These are phyloP conservation scores for Phytophthora constricta DNA, from an alignment of 352 stramenopile genomes.

Conservation along the genomic window DNA sequence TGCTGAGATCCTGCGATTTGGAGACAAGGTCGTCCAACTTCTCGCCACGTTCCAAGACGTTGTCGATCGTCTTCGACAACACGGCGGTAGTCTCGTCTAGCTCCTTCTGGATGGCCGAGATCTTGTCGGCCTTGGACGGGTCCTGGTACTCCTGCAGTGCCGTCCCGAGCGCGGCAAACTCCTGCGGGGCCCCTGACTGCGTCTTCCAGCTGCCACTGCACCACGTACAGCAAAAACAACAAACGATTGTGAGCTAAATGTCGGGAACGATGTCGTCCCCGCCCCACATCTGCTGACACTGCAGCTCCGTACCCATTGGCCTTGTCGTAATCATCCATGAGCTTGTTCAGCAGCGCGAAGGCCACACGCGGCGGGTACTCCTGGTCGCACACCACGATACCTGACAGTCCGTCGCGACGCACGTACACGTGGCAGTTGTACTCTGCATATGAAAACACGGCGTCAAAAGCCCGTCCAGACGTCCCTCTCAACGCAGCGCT, in stretches of 20 bases:
- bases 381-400: slow-evolving; percentile 96
- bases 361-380: slow-evolving; percentile 99
- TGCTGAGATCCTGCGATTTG: slow-evolving; percentile 97
- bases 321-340: slow-evolving; percentile 97
- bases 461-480: not conserved
- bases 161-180: slow-evolving; percentile 92
- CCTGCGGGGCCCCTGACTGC: slow-evolving; percentile 68
- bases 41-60: slow-evolving; percentile 97
- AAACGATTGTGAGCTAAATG: slow-evolving; percentile 14
- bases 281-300: no score
- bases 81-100: slow-evolving; percentile 99
- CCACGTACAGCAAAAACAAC: slow-evolving; percentile 41
- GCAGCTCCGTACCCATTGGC: slow-evolving; percentile 52
- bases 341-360: slow-evolving; percentile 96
- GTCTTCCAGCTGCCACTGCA: slow-evolving; percentile 64
- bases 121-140: slow-evolving; percentile 98
- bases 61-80: slow-evolving; percentile 99
- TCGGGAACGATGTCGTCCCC: slow-evolving; percentile 34
- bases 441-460: slow-evolving; percentile 45
- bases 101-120: slow-evolving; percentile 99
- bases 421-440: slow-evolving; percentile 99
- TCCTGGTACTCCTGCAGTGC: slow-evolving; percentile 98
- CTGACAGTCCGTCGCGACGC: slow-evolving; percentile 95
- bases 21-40: slow-evolving; percentile 99
- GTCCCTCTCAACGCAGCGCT: not conserved